These are phyloP conservation scores for Metschnikowia vanudenii DNA, from an alignment of 805 yeast genomes.

Conservation along the genomic window DNA sequence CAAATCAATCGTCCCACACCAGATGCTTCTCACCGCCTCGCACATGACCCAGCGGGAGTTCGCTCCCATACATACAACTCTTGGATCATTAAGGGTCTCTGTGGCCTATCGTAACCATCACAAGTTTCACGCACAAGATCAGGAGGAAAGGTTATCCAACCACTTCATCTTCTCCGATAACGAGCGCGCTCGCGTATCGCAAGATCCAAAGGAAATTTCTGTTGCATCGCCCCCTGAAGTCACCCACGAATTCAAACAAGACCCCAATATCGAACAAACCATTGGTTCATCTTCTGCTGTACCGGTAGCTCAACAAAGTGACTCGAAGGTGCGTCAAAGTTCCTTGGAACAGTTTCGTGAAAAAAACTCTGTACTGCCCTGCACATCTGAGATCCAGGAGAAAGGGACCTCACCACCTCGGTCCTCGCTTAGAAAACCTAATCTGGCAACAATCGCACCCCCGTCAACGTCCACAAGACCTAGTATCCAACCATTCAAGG, in stretches of 20 bases:
- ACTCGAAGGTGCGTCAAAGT: constrained; percentile 7
- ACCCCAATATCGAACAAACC: neutral
- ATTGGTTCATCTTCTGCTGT: neutral
- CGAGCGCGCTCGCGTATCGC: constrained; percentile 8
- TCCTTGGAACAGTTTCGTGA: constrained; percentile 16
- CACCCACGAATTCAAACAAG: neutral
- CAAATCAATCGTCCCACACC: constrained; percentile 54
- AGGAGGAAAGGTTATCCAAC: constrained; percentile 60
- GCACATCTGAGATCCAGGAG: constrained; percentile 17
- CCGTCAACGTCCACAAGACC: constrained; percentile 20
- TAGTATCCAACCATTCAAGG: constrained; percentile 58
- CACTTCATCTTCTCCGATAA: constrained; percentile 53
- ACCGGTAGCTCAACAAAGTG: neutral
- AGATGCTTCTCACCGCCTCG: constrained; percentile 35
- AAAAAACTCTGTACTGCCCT: constrained; percentile 19
- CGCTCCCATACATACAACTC: constrained; percentile 68
- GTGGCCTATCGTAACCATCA: constrained; percentile 77
- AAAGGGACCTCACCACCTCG: constrained; percentile 8
- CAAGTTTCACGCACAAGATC: constrained; percentile 64
- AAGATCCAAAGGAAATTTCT: neutral
- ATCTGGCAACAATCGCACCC: constrained; percentile 3
- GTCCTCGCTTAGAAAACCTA: neutral
- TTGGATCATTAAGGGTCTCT: constrained; percentile 70
- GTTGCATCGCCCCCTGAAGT: neutral
- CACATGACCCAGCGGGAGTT: constrained; percentile 64